Evolutionary conservation across 2,329 filamentous ascomycete species (phyloP).

Genomic region (Sphaerostilbella broomeana): DNA sequence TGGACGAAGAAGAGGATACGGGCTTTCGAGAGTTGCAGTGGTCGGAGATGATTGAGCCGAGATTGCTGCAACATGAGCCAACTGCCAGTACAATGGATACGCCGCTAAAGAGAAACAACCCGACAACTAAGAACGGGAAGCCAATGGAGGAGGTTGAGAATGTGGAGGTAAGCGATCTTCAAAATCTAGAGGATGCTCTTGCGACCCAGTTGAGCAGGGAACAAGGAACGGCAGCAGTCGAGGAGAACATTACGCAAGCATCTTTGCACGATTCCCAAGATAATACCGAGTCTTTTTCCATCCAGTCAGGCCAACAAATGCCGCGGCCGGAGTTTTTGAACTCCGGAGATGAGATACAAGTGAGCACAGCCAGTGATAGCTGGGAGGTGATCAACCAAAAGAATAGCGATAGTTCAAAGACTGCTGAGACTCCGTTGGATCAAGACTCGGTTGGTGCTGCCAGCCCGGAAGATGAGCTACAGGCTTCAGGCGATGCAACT

Average conservation of each 20-base stretch:
- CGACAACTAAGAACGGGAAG: not conserved
- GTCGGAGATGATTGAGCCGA: constrained; percentile 60
- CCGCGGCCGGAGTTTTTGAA: constrained; percentile 18
- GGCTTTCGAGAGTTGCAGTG: constrained; percentile 56
- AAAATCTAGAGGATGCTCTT: constrained; percentile 6
- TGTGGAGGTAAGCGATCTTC: constrained; percentile 13
- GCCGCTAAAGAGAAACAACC: not conserved
- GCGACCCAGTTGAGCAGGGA: constrained; percentile 24
- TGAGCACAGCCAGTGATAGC: constrained; percentile 20
- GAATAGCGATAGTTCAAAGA: constrained; percentile 5
- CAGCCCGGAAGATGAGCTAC: not conserved
- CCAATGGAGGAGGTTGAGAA: not conserved
- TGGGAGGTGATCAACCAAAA: constrained; percentile 10
- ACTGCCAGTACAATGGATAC: constrained; percentile 20
- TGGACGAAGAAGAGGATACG: constrained; percentile 52
- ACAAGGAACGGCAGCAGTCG: constrained; percentile 23
- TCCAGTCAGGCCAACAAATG: constrained; percentile 24
- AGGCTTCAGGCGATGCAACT: too few relatives aligned
- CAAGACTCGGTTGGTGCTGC: constrained; percentile 1
- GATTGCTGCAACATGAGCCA: constrained; percentile 46
- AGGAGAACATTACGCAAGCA: constrained; percentile 18
- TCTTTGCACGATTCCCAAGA: constrained; percentile 9
- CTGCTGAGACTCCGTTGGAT: constrained; percentile 1
- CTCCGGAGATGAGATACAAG: constrained; percentile 17
- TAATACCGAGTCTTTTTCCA: constrained; percentile 20